Base-by-base conservation (phyloP, 805 yeast genomes). In the Wickerhamomyces xylosicus region DNA sequence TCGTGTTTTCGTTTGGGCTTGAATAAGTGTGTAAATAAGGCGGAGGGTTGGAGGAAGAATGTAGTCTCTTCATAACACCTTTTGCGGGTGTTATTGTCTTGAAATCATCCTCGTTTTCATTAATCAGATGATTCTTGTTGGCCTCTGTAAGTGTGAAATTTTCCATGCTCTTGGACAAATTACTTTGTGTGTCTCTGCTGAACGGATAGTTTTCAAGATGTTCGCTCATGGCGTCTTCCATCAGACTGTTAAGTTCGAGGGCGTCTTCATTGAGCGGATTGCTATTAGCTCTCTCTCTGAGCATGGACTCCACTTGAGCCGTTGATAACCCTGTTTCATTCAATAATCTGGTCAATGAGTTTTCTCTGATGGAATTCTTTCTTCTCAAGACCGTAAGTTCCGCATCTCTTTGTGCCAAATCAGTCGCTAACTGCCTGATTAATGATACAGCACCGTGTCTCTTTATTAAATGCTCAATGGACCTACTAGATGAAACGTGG, bases 341-440 rank as follows among this genome's bases (percentile, higher is more conserved):
- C 35, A 64, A 53, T 14, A 67, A 38, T 31, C 51, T 53, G 17
- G 54, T 45, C 33, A 66, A 49, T 27, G 48, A 53, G 33, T 61
- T 66, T 41, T 66, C 70, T 17, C 61, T 48, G 17, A 44, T 37
- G 37, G 64, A 57, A 40, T 57, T 54, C 31, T 54, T 55, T 51
- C 47, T 41, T 10, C 69, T 56, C 31, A 63, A 45, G 16, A 67
- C 46, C 2, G 63, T 54, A 33, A 71, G 55, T 45, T 71, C 74
- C 1, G 68, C 59, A 38, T 72, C 77, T 28, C 72, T 59, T 28
- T 58, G 54, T 1, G 74, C 69, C 43, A 73, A 48, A 39, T 73
- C 78, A 2, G 59, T 44, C 0, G 76, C 67, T 16, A 73, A 51
- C 45, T 71, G 78, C 31, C 69, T 57, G 4, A 73, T 62, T 19